Percentiles rank a stretch among this genome's conserved stretches.
Conservation (phyloP, 2,329 filamentous ascomycete genomes). For the Arachnopeziza araneosa region DNA sequence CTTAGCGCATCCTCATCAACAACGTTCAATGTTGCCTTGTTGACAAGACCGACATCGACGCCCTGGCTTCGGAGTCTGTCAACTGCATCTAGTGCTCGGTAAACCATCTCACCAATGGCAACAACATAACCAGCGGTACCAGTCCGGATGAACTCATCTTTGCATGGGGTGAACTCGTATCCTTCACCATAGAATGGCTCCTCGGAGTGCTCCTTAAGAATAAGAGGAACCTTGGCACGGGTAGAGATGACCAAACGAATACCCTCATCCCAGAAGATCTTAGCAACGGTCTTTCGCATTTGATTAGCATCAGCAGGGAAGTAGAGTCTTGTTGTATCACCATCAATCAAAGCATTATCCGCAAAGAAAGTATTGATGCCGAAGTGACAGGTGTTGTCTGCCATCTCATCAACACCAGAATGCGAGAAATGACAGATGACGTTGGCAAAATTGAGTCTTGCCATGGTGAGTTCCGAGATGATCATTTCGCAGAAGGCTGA, state of each 20-base stretch:
- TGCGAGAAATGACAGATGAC: constrained; percentile 37
- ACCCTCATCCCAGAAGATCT: constrained; percentile 35
- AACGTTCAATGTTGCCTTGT: constrained; percentile 35
- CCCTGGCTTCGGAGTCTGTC: constrained; percentile 33
- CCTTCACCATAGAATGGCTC: constrained; percentile 32
- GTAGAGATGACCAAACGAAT: constrained; percentile 36
- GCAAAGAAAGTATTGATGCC: constrained; percentile 37
- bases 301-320: constrained; percentile 37
- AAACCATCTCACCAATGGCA: constrained; percentile 36
- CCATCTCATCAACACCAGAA: constrained; percentile 36
- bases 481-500: constrained; percentile 37
- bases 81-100: constrained; percentile 35
- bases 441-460: constrained; percentile 33
- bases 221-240: constrained; percentile 34
- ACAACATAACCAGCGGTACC: constrained; percentile 35
- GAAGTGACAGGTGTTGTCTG: constrained; percentile 38
- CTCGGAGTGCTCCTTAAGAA: constrained; percentile 33
- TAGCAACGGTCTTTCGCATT: constrained; percentile 34
- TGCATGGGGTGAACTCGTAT: constrained; percentile 34
- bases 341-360: constrained; percentile 35
- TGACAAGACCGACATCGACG: constrained; percentile 34
- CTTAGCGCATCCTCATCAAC: constrained; percentile 35
- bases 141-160: constrained; percentile 34
- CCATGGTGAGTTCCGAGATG: constrained; percentile 37
- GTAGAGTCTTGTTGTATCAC: constrained; percentile 32